phyloP scores from a whole-genome alignment of 1,284 basidiomycete genomes.

The Phlebopus sp. region DNA sequence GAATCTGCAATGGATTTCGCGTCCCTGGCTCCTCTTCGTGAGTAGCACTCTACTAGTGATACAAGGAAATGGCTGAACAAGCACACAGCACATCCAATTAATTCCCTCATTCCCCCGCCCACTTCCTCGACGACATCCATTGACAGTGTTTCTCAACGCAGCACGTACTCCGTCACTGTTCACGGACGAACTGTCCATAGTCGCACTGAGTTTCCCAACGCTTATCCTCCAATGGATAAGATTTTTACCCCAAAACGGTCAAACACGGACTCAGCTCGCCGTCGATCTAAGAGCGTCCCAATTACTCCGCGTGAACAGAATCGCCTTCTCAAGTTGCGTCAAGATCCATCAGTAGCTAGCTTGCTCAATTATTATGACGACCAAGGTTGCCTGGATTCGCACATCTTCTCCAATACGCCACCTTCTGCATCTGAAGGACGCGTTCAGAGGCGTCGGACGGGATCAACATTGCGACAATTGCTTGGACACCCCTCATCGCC shows the following conservation, averaged over 20 bases:
- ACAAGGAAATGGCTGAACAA: not conserved
- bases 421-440: constrained; percentile 42
- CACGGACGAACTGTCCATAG: constrained; percentile 59
- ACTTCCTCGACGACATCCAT: constrained; percentile 46
- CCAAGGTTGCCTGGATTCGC: constrained; percentile 55
- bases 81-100: constrained; percentile 61
- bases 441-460: constrained; percentile 54
- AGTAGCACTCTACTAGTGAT: constrained; percentile 28
- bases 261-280: constrained; percentile 25
- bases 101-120: constrained; percentile 49
- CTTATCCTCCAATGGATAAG: constrained; percentile 43
- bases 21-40: constrained; percentile 65
- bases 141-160: constrained; percentile 49
- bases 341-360: constrained; percentile 74
- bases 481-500: constrained; percentile 50
- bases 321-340: constrained; percentile 57
- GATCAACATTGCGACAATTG: constrained; percentile 69
- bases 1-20: constrained; percentile 54
- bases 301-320: constrained; percentile 47
- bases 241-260: constrained; percentile 25
- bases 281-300: constrained; percentile 32
- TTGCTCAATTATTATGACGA: constrained; percentile 70
- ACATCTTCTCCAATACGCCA: constrained; percentile 64
- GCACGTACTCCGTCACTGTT: constrained; percentile 69
- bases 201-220: constrained; percentile 61